A percentile compares a stretch with the other conserved stretches of the same genome.
Evolutionary conservation across 2,329 filamentous ascomycete species (phyloP).

Genomic region (Arachnopeziza araneosa): DNA sequence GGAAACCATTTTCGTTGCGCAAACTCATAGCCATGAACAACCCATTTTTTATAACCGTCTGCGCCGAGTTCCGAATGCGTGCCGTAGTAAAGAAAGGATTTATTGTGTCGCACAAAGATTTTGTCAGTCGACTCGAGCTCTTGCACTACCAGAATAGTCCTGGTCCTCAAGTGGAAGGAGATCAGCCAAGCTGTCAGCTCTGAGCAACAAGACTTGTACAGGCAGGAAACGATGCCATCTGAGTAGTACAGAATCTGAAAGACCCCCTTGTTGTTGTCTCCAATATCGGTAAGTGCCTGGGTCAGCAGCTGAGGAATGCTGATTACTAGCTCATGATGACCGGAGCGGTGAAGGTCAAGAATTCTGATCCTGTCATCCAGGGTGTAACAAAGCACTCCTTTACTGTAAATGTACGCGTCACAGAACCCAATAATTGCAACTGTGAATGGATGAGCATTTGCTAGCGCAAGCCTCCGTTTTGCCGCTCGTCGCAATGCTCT

Average conservation of each 20-base stretch:
- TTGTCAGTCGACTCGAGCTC: conserved; percentile 44
- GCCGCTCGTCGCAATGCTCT: conserved; percentile 53
- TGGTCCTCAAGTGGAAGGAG: conserved; percentile 39
- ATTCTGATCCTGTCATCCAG: conserved; percentile 48
- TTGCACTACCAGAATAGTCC: conserved; percentile 37
- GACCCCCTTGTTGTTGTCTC: conserved; percentile 34
- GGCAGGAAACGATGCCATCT: conserved; percentile 50
- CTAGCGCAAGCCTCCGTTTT: conserved; percentile 55
- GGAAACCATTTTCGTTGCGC: conserved; percentile 35
- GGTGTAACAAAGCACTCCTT: conserved; percentile 61
- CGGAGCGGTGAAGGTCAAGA: conserved; percentile 49
- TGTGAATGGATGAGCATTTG: conserved; percentile 56
- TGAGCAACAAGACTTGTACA: conserved; percentile 41
- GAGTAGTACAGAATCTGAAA: conserved; percentile 54
- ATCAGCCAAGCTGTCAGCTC: conserved; percentile 46
- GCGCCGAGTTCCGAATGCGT: conserved; percentile 50
- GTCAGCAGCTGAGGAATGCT: conserved; percentile 42
- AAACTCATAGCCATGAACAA: conserved; percentile 49
- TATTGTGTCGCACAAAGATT: conserved; percentile 63
- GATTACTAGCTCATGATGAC: conserved; percentile 48
- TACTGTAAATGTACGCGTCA: conserved; percentile 55
- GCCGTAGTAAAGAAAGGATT: conserved; percentile 58
- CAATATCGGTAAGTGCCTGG: conserved; percentile 33
- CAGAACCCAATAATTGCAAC: conserved; percentile 54
- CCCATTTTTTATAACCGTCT: conserved; percentile 58